Base-by-base conservation (phyloP, 257 asterid species). In the Asclepias syriaca region DNA sequence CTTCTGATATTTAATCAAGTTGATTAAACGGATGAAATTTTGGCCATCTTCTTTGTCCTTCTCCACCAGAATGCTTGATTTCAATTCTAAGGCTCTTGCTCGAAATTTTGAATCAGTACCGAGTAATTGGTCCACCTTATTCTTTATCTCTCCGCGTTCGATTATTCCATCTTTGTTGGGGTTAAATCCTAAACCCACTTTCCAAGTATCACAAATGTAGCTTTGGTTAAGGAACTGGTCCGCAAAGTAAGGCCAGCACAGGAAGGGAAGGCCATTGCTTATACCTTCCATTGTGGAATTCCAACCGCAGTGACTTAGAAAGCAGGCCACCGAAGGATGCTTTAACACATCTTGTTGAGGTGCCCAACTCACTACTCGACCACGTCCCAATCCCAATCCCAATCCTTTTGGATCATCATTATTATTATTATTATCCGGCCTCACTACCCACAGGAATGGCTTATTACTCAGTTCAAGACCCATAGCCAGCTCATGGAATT, bases 291-390 rank as follows among this genome's bases (percentile, higher is more conserved):
- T 3, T 0, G 86, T 83, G 5, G 91, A 88, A 72, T 86, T 88
- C 90, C 91, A 86, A 2, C 95, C 95, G 39, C 95, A 84, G 45
- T 88, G 95, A 66, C 87, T 83, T 3, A 88, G 6, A 67, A 88
- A 86, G 49, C 91, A 86, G 0, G 84, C 90, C 10, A 88, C 66
- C 0, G 88, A 75, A n/a, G 91, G 87, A 75, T 88, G 95, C 0
- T 72, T 79, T 13, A 84, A 37, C 1, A 84, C 87, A 55, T 73
- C 49, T 55, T 83, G 85, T 66, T 84, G 95, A 8, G 90, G 91
- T 0, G 85, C 86, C 95, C 95, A 88, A 19, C 72, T 51, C 3
- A 78, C 88, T 1, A 81, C 53, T 16, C 61, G 69, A 68, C 88
- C 90, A 0, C 77, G 66, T 34, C 51, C 43, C 8, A 54, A 16